Base-by-base conservation (phyloP, 805 yeast genomes). In the Jamesozyma spencerorum region DNA sequence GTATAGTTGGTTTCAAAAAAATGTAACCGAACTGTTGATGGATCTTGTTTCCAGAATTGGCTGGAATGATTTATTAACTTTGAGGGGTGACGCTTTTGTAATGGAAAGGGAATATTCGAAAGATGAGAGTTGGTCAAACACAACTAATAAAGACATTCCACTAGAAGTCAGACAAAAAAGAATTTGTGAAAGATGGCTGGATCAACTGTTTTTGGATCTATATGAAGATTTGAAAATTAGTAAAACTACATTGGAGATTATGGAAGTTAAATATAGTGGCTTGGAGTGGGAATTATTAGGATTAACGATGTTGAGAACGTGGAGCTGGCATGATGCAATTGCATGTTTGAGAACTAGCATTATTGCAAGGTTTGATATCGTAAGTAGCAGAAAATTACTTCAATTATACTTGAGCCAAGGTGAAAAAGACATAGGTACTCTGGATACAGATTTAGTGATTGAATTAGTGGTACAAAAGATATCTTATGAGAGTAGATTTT, bases 211-310 rank as follows among this genome's bases (percentile, higher is more conserved):
- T 42, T 46, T 62, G 15, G 57, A 59, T 39, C 42, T 62, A 8
- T 63, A 62, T 43, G 63, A 60, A 38, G 68, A 63, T 45, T 43
- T 64, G 28, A 54, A 50, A 26, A 55, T 64, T 13, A 55, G 62
- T 18, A 54, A 49, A 31, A 47, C 42, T 37, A 47, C 57, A 34
- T 54, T 55, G 29, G 57, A 51, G 17, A 55, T 53, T 19, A 46
- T 48, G 15, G 58, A 51, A 4, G 57, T 66, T 12, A 68, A 65
- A 41, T 79, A 77, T 48, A 74, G 79, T 51, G 81, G 84, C 0
- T 55, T 81, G 19, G 86, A 83, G 54, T 83, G 90, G 90, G 83
- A 79, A 50, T 60, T 81, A 46, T 65, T 81, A 35, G 90, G 88
- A 0, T 61, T 75, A 6, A 69, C 80, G 17, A 64, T 72, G 26